Evolutionary conservation across 805 yeast genomes (phyloP), one percentile per base, ranked within the genome.

Genomic region (Kuraishia capsulata): DNA sequence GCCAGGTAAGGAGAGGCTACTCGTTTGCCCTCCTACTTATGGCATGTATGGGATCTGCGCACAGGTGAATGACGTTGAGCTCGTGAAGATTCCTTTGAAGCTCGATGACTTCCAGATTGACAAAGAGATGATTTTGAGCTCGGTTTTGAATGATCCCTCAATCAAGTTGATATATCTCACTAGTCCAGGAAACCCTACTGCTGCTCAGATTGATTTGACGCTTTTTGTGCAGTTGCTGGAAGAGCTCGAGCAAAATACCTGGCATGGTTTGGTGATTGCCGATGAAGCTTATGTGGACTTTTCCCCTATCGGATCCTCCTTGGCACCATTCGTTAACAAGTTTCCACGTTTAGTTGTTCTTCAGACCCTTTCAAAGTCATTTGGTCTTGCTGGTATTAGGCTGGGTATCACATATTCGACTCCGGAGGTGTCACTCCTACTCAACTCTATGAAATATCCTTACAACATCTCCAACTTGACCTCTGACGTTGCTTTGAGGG

Each of bases 151-250:
- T 0, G 96, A 90, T 48, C 57, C 76, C 0, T 37, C 59, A 3
- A 81, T 90, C 49, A 89, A 88, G 52, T 52, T 92, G 42, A 68
- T 83, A 2, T 90, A 86, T 55, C 62, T 90, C 44, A 90, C 97
- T 13, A 84, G 97, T 1, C 98, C 98, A 9, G 98, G 98, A 29
- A 92, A 92, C 57, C 98, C 98, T 28, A 90, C 98, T 0, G 96
- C 82, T 9, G 71, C 76, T 23, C 62, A 74, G 35, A 56, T 90
- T 33, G 64, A 71, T 16, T 64, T 69, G 5, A 56, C 54, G 0
- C 62, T 73, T 31, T 62, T 88, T 30, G 62, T 68, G 36, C 53
- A 65, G 39, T 51, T 84, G 2, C 53, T 81, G 39, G 44, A 59
- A 3, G 44, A 40, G 16, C 43, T 58, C 21, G 58, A 57, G 38